Percentiles rank a stretch among this genome's conserved stretches.
Evolutionary conservation across 306 rosid genomes (phyloP).

Genomic region (Biancaea sappan): DNA sequence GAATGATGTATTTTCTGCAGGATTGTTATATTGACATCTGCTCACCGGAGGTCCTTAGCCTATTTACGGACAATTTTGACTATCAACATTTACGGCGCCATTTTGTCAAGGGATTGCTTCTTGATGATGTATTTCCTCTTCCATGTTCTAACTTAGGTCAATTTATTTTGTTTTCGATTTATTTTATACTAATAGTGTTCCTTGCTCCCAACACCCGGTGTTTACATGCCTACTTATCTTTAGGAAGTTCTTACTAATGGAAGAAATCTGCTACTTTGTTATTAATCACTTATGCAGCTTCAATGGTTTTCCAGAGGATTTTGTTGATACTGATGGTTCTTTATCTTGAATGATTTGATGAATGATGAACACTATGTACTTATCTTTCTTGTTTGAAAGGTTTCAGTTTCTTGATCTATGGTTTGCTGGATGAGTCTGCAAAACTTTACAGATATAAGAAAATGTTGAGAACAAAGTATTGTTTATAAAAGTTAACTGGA

Average conservation of each 20-base stretch:
- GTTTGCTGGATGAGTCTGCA: not conserved
- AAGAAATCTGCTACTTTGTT: not conserved
- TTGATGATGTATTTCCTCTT: conserved; percentile 76
- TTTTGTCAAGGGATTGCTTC: conserved; percentile 94
- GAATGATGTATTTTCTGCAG: conserved; percentile 53
- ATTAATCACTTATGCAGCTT: conserved; percentile 22
- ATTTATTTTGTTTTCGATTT: conserved; percentile 22
- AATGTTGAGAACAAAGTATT: not conserved
- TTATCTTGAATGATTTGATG: not conserved
- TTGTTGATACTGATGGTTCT: not conserved
- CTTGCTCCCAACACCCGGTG: not conserved
- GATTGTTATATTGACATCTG: conserved; percentile 97
- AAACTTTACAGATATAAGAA: not conserved
- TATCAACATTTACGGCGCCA: conserved; percentile 98
- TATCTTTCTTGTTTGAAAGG: not conserved
- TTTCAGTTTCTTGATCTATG: not conserved
- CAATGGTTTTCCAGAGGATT: not conserved
- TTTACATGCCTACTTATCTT: not conserved
- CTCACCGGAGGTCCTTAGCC: conserved; percentile 95
- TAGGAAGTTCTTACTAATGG: conserved; percentile 26
- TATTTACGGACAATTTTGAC: conserved; percentile 96
- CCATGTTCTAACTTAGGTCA: conserved; percentile 22
- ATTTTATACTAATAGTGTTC: not conserved
- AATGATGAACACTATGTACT: not conserved
- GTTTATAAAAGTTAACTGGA: not conserved